Base-by-base conservation (phyloP, 1,284 basidiomycete species). In the Rhodotorula sp. region DNA sequence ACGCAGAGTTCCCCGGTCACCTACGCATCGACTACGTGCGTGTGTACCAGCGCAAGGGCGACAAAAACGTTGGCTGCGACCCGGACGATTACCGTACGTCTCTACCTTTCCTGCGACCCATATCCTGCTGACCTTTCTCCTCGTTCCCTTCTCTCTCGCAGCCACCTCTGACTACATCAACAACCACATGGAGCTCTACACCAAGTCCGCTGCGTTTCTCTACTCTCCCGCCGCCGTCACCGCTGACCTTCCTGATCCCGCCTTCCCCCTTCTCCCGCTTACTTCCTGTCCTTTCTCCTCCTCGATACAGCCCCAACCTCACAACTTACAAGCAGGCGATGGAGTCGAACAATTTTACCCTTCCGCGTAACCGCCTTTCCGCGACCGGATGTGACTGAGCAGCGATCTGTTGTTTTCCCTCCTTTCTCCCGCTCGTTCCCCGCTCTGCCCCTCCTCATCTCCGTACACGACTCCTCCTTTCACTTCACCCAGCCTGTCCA, bases 1-100 rank as follows among this genome's bases (percentile, higher is more conserved):
- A 3, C 44, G 39, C 61, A 61, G 55, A 66, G 34, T 73, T 73
- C 66, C 74, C 74, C 0, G 74, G 66, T 1, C 65, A 57, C 19
- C 61, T 72, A 7, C 63, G 69, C 12, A 61, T 75, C 69, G 74
- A 70, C 61, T 74, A 74, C 57, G 68, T 75, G 9, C 67, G 73
- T 19, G 73, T 75, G 1, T 75, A 67, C 54, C 73, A 75, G 63
- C 61, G 67, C 55, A 61, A 46, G n/a, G 66, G 67, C 15, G 57
- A 70, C 32, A 62, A 57, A 58, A 74, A 66, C 51, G 67, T 74
- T 8, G 64, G 70, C 5, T 69, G 66, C 56, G 61, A 69, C 56
- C 66, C 70, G 44, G 64, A 67, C 54, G 63, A 71, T 53, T 67
- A 57, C 53, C 70, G 55, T 60, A 25, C 22, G 50, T 51, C 53